Evolutionary conservation across 108 stramenopile species (phyloP).

Genomic region (Pseudonitzschia multistriata): DNA sequence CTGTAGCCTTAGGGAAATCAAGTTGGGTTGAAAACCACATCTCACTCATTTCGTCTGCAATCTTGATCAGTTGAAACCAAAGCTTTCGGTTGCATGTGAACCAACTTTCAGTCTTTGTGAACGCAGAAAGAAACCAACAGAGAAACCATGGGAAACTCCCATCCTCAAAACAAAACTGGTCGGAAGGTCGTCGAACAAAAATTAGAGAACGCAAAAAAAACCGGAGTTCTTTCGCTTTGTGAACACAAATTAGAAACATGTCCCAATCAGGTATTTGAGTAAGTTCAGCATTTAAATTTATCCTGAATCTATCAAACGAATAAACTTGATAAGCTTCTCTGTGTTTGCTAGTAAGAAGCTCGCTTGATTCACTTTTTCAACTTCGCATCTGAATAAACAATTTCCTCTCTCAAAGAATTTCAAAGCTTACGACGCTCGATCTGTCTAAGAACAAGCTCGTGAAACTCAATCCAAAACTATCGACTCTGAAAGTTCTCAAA

Average conservation of each 20-base stretch:
- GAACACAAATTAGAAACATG: slow-evolving; percentile 74
- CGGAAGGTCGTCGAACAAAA: slow-evolving; percentile 67
- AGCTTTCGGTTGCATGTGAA: too few species aligned
- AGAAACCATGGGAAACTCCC: slow-evolving; percentile 65
- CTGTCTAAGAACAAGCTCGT: slow-evolving; percentile 70
- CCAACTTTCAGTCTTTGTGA: not conserved
- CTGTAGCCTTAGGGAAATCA: too few species aligned
- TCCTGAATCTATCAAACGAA: not conserved
- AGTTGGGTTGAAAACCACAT: too few species aligned
- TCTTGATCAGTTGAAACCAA: too few species aligned
- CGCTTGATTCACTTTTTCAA: too few species aligned
- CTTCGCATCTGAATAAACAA: too few species aligned
- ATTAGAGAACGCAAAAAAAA: slow-evolving; percentile 65
- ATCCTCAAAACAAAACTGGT: slow-evolving; percentile 75
- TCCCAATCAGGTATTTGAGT: slow-evolving; percentile 66
- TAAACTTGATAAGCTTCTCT: too few species aligned
- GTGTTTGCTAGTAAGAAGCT: too few species aligned
- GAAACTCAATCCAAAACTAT: slow-evolving; percentile 31
- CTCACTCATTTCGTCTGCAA: not conserved
- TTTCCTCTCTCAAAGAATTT: slow-evolving; percentile 29
- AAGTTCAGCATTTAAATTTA: slow-evolving; percentile 25
- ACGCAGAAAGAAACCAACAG: not conserved
- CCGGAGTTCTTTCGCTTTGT: slow-evolving; percentile 68
- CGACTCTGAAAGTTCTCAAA: slow-evolving; percentile 60
- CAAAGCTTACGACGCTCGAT: slow-evolving; percentile 69